phyloP scores from a whole-genome alignment of 352 stramenopile genomes.

The Plasmopara halstedii region DNA sequence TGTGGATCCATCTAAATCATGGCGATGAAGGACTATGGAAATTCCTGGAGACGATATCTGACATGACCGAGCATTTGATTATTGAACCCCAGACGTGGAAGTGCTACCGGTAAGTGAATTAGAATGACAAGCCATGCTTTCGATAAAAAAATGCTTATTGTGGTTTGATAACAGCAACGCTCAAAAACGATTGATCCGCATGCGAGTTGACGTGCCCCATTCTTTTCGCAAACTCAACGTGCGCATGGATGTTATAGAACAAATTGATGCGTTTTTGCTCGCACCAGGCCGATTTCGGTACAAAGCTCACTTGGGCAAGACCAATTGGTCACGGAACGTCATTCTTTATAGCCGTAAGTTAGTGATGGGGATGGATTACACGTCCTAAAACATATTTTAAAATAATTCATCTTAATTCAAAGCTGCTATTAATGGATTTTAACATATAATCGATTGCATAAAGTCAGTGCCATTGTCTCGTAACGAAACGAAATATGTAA shows the following conservation, averaged over 20 bases:
- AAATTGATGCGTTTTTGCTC: slow-evolving; percentile 58
- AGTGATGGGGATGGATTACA: slow-evolving; percentile 39
- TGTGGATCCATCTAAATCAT: slow-evolving; percentile 86
- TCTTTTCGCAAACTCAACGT: slow-evolving; percentile 59
- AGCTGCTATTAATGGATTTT: not conserved
- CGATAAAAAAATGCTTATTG: too few species aligned
- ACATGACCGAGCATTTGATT: slow-evolving; percentile 62
- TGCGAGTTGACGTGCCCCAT: slow-evolving; percentile 35
- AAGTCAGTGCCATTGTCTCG: too few species aligned
- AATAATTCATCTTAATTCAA: slow-evolving; percentile 1
- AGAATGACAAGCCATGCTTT: not conserved
- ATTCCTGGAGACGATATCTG: slow-evolving; percentile 55
- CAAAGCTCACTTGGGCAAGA: slow-evolving; percentile 61
- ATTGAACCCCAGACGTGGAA: slow-evolving; percentile 82
- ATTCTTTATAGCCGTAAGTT: slow-evolving; percentile 58
- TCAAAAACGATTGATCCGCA: slow-evolving; percentile 55
- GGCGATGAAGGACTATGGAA: slow-evolving; percentile 71
- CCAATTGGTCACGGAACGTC: slow-evolving; percentile 72
- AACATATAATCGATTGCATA: too few species aligned
- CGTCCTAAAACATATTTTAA: slow-evolving; percentile 4
- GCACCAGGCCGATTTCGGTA: slow-evolving; percentile 48
- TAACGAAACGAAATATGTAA: too few species aligned
- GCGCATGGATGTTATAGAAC: slow-evolving; percentile 50
- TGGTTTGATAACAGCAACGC: slow-evolving; percentile 44
- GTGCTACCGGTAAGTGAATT: slow-evolving; percentile 60